phyloP scores from a whole-genome alignment of 2,329 filamentous ascomycete species.

The Golovinomyces cichoracearum region DNA sequence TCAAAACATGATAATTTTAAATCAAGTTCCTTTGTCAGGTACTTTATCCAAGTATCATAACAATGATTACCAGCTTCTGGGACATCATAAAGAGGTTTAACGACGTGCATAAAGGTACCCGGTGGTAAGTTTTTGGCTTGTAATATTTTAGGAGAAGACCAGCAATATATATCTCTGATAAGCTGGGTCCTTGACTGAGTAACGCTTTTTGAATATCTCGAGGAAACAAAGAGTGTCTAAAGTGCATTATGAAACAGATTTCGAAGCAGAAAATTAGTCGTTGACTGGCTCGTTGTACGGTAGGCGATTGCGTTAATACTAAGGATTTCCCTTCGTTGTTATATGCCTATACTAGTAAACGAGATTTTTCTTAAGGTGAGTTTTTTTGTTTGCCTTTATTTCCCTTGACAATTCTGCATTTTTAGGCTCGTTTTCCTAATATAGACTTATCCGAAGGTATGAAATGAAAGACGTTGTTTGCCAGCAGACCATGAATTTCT shows the following conservation, averaged over 20 bases:
- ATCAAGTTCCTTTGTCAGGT: background rate
- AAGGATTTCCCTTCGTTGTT: background rate
- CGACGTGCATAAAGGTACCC: background rate
- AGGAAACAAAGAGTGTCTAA: background rate
- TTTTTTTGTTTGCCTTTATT: background rate
- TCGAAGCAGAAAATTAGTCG: background rate
- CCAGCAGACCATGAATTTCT: background rate
- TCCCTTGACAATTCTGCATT: constrained; percentile 1
- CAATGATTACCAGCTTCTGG: background rate
- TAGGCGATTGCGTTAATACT: background rate
- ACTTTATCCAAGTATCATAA: background rate
- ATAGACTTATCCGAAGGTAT: background rate
- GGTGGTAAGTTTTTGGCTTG: background rate
- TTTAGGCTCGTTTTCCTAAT: background rate
- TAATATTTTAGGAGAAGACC: background rate
- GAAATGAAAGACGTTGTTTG: background rate
- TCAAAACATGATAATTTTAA: background rate
- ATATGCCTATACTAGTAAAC: background rate
- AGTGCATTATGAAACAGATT: background rate
- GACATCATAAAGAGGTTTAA: background rate
- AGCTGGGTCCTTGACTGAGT: background rate
- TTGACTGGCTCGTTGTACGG: background rate
- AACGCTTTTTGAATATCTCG: background rate
- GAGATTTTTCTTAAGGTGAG: background rate
- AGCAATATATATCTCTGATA: background rate